Evolutionary conservation across 176 grass and related monocot genomes (phyloP).

Genomic region (Carex cristatella): DNA sequence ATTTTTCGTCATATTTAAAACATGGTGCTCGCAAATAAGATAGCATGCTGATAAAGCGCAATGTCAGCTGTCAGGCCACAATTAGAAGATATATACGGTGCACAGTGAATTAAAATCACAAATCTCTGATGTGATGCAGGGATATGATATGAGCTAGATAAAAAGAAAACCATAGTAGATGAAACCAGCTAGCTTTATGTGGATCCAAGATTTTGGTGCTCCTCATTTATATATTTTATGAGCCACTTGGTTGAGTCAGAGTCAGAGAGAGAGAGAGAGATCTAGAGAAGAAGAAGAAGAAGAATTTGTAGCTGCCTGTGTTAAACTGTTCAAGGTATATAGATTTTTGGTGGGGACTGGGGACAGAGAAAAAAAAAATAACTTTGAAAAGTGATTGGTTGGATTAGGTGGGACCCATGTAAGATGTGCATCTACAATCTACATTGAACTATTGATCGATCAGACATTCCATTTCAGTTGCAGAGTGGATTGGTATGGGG

Average conservation of each 20-base stretch:
- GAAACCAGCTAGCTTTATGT: conserved; percentile 5
- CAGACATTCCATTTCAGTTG: conserved; percentile 17
- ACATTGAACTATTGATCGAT: conserved; percentile 7
- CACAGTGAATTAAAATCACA: background rate
- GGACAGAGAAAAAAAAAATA: background rate
- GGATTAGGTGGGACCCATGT: conserved; percentile 5
- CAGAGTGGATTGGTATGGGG: background rate
- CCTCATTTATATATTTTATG: background rate
- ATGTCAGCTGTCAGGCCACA: background rate
- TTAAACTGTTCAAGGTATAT: conserved; percentile 9
- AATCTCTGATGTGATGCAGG: conserved; percentile 20
- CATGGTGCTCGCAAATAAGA: background rate
- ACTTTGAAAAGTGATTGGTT: conserved; percentile 8
- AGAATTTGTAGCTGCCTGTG: background rate
- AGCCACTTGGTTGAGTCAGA: background rate
- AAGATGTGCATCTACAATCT: background rate
- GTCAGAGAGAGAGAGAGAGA: background rate
- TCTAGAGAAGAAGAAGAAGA: background rate
- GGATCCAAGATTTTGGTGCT: conserved; percentile 4
- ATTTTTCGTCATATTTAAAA: background rate
- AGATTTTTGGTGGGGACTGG: background rate
- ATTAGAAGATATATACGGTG: background rate
- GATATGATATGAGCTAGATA: conserved; percentile 24
- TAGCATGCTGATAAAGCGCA: background rate
- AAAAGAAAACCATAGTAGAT: background rate